Evolutionary conservation across 441 rosid species (phyloP), one percentile per base, ranked within the genome.

Genomic region (Populus tomentosa): DNA sequence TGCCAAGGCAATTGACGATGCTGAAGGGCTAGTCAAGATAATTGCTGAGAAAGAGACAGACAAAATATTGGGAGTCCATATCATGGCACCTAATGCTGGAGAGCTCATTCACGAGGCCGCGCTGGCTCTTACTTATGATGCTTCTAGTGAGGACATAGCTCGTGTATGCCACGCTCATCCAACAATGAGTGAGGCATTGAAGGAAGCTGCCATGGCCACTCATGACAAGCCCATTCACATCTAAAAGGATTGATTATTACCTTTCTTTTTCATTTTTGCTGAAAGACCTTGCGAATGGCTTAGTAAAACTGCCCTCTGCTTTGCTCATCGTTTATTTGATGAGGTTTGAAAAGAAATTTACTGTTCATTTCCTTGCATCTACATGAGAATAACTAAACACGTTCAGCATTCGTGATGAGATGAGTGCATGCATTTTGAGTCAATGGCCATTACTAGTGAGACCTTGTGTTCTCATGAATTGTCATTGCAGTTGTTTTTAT

Each of bases 151-250:
- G 87, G 99, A 96, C 82, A 94, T 96, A 14, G 98, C 99, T 24
- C 94, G 98, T 4, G 96, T 94, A 67, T 96, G 99, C 86, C 99
- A 96, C 62, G 99, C 99, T 56, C 99, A 96, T 80, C 99, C 99
- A 28, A 96, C 99, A 30, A 90, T 96, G 99, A 96, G 99, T 38
- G 99, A 96, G 84, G 99, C 99, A 40, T 73, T 96, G 86, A 96
- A 96, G 92, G 99, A 96, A 88, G 99, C 99, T 69, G 99, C 98
- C 65, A 94, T 96, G 99, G 99, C 99, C 61, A 92, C 98, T 59
- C 84, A 92, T 71, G 99, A 94, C 92, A 96, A 96, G 89, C 98
- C 99, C 80, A 96, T 96, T 87, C 99, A 96, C 87, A 84, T 96
- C 63, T 96, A 85, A 84, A 80, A 80, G 72, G 21, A 77, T 32